A percentile compares a stretch with the other conserved stretches of the same genome.
These are phyloP conservation scores for Monosporozyma aerobia DNA, from an alignment of 805 yeast species.

Conservation along the genomic window DNA sequence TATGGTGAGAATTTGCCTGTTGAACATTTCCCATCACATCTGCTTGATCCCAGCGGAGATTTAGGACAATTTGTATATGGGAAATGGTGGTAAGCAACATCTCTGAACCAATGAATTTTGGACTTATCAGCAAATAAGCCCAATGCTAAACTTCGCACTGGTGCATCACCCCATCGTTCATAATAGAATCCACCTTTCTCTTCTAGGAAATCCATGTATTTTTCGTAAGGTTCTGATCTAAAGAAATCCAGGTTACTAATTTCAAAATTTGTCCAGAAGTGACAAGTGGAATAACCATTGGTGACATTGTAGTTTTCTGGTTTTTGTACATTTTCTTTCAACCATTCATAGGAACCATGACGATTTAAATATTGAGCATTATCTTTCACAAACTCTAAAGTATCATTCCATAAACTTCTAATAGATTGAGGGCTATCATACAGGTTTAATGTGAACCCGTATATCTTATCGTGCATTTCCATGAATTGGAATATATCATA, in stretches of 20 bases:
- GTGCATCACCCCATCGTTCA: constrained; percentile 93
- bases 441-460: constrained; percentile 69
- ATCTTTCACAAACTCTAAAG: constrained; percentile 50
- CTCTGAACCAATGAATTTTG: constrained; percentile 78
- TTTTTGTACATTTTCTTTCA: constrained; percentile 47
- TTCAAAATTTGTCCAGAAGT: constrained; percentile 88
- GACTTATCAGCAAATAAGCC: constrained; percentile 60
- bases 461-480: constrained; percentile 62
- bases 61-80: constrained; percentile 73
- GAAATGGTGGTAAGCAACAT: constrained; percentile 65
- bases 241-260: constrained; percentile 77
- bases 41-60: constrained; percentile 32
- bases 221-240: constrained; percentile 55
- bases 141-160: constrained; percentile 73
- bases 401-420: constrained; percentile 65
- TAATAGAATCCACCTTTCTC: constrained; percentile 73
- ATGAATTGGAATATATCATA: constrained; percentile 74
- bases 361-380: constrained; percentile 46
- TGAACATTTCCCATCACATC: constrained; percentile 40
- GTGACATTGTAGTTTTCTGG: constrained; percentile 38
- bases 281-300: constrained; percentile 53
- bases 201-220: constrained; percentile 58
- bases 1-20: constrained; percentile 48
- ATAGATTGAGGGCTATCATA: constrained; percentile 65
- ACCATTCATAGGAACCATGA: constrained; percentile 55